phyloP scores from a whole-genome alignment of 2,329 filamentous ascomycete species.

The Cryphonectria radicalis region DNA sequence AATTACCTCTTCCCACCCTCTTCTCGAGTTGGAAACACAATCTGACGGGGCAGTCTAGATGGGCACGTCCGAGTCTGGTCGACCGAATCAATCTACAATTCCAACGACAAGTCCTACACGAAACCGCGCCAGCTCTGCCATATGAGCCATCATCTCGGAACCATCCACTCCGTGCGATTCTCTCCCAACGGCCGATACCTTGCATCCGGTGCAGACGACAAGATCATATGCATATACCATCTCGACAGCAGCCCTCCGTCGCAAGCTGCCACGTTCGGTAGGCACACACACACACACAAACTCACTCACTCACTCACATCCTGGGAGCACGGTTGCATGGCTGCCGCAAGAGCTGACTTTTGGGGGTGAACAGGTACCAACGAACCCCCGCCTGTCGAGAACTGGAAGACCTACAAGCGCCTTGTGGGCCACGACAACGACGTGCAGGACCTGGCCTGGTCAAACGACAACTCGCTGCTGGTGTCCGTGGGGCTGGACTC shows the following conservation, averaged over 20 bases:
- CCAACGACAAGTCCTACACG: conserved; percentile 70
- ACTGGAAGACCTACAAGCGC: conserved; percentile 94
- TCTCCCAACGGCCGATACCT: conserved; percentile 94
- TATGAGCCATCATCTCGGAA: conserved; percentile 97
- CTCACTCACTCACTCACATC: conserved; percentile 32
- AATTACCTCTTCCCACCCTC: background rate
- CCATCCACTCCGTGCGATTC: conserved; percentile 95
- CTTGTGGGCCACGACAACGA: conserved; percentile 98
- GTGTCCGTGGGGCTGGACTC: conserved; percentile 97
- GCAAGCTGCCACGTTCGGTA: conserved; percentile 79
- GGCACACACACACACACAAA: conserved; percentile 33
- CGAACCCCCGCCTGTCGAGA: conserved; percentile 91
- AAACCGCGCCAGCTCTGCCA: conserved; percentile 93
- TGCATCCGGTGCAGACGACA: conserved; percentile 96
- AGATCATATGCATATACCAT: conserved; percentile 97
- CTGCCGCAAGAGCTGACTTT: conserved; percentile 3
- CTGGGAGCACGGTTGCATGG: background rate
- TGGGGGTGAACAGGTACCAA: conserved; percentile 64
- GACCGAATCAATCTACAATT: conserved; percentile 87
- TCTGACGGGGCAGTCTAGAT: conserved; percentile 53
- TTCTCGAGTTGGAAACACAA: background rate
- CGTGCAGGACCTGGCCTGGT: conserved; percentile 97
- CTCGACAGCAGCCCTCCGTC: conserved; percentile 81
- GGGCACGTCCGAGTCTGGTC: conserved; percentile 98
- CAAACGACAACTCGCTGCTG: conserved; percentile 90